Base-by-base conservation (phyloP, 345 rosid genomes). In the Clausena lansium region DNA sequence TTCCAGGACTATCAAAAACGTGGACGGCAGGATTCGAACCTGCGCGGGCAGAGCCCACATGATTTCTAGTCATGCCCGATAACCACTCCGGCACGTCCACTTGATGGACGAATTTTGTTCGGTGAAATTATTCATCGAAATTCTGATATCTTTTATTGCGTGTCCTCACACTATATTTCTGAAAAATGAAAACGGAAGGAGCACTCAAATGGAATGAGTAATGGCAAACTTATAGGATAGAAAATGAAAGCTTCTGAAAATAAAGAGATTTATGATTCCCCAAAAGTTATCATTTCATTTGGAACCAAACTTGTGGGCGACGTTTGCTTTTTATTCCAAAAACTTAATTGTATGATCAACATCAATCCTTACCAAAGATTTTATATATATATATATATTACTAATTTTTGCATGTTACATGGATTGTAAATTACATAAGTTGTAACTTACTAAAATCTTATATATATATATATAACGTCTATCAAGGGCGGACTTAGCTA, bases 41-140 rank as follows among this genome's bases (percentile, higher is more conserved):
- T 90, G 92, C 91, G 94, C 92, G 91, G 89, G 94, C 94, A 87
- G 36, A 89, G 97, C 92, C 94, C 94, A 92, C 94, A 91, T 92
- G 93, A 92, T 90, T 92, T 92, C 94, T 92, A 90, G 97, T 91
- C 93, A 92, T 91, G 97, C 94, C 93, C 91, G 93, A 89, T 91
- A 92, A 92, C 97, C 97, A 91, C 94, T 92, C 93, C 93, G 97
- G 93, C 94, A 90, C 92, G 92, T 82, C 90, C 97, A 92, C 90
- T 0, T 9, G 0, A 0, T 0, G 2, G 2, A 10, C 1, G 0
- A 3, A 3, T 10, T 1, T 0, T 24, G 7, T 19, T 52, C 57
- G 0, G 7, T 17, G 1, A 17, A 19, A 27, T 0, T 7, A 70
- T 5, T 41, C 10, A 11, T 0, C 15, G 0, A 10, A 11, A 27